These are phyloP conservation scores for Diaporthe ampelina DNA, from an alignment of 2,329 filamentous ascomycete genomes.

Conservation along the genomic window DNA sequence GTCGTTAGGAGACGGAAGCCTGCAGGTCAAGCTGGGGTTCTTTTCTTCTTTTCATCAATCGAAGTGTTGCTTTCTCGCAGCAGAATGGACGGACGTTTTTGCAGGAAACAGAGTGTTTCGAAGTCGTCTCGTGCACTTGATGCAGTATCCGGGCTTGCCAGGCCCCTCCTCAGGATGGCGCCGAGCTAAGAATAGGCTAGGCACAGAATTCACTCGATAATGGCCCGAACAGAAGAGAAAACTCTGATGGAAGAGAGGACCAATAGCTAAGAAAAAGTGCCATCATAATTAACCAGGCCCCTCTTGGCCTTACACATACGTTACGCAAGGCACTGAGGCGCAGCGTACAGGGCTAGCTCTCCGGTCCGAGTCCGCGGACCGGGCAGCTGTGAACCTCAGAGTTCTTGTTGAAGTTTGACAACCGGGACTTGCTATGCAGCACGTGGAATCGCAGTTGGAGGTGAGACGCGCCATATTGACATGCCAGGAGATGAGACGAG, in stretches of 20 bases:
- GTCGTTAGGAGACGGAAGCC: neutral
- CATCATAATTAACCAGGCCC: slow-evolving; percentile 20
- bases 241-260: neutral
- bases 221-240: neutral
- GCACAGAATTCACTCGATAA: neutral
- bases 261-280: slow-evolving; percentile 1
- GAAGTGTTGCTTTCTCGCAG: neutral
- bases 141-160: neutral
- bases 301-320: neutral
- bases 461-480: slow-evolving; percentile 8
- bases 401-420: slow-evolving; percentile 7
- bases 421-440: neutral
- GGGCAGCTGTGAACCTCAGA: neutral
- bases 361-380: slow-evolving; percentile 11
- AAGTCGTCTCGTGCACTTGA: slow-evolving; percentile 15
- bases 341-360: slow-evolving; percentile 20
- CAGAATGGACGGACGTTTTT: neutral
- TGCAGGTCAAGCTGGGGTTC: neutral
- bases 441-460: neutral
- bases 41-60: neutral
- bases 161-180: neutral
- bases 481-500: neutral
- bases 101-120: slow-evolving; percentile 23
- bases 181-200: slow-evolving; percentile 19
- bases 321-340: slow-evolving; percentile 31